These are phyloP conservation scores for Sphagnum contortum DNA, from an alignment of 225 moss, liverwort and hornwort species.

Conservation along the genomic window DNA sequence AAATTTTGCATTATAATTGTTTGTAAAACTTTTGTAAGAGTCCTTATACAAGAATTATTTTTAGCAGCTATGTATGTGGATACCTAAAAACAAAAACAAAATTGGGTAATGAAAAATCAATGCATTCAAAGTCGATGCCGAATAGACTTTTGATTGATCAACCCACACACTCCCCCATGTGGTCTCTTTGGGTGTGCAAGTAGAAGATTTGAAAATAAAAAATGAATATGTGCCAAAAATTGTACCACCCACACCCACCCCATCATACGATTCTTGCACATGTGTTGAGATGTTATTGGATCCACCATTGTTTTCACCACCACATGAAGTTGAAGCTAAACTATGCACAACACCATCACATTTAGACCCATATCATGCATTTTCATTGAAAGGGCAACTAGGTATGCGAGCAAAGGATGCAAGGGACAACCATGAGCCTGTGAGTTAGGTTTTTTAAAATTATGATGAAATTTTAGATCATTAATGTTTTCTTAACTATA, in stretches of 20 bases:
- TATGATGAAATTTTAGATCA: no score
- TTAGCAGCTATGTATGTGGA: no score
- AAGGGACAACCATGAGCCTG: slow-evolving; percentile 1
- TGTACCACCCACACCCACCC: background rate
- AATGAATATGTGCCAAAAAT: background rate
- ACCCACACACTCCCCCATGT: no score
- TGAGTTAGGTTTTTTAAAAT: background rate
- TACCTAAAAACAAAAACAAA: no score
- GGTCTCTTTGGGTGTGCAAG: background rate
- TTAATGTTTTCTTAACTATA: no score
- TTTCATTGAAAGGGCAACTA: slow-evolving; percentile 36
- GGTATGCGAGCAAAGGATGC: slow-evolving; percentile 47
- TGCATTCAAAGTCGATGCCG: no score
- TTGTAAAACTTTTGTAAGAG: no score
- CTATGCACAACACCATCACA: background rate
- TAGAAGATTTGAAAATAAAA: slow-evolving; percentile 18
- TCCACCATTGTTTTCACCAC: slow-evolving; percentile 14
- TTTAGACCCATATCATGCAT: slow-evolving; percentile 16
- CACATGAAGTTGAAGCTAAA: no score
- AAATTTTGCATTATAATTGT: background rate
- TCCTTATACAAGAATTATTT: no score
- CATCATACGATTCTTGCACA: slow-evolving; percentile 26
- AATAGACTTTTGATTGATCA: no score
- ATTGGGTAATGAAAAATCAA: no score
- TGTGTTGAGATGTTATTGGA: slow-evolving; percentile 23